These are phyloP conservation scores for Lentinula sp. DNA, from an alignment of 768 basidiomycete genomes.

Conservation along the genomic window DNA sequence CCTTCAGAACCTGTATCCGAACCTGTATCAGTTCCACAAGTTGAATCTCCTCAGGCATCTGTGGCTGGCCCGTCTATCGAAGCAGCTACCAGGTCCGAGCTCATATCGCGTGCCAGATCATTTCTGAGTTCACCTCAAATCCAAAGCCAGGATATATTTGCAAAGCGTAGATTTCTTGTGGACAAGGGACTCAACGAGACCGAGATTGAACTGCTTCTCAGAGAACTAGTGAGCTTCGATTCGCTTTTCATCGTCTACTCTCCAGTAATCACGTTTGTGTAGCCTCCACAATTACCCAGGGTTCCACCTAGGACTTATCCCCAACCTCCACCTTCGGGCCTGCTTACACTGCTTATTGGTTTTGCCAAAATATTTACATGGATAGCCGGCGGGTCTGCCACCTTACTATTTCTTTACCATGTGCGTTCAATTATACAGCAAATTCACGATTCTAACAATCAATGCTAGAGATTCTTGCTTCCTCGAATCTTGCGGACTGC, in stretches of 20 bases:
- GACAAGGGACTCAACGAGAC: constrained; percentile 63
- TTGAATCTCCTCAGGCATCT: neutral
- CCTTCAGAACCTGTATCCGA: neutral
- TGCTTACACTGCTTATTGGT: constrained; percentile 39
- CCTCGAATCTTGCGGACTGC: constrained; percentile 57
- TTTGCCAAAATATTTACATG: constrained; percentile 41
- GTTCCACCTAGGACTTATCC: constrained; percentile 50
- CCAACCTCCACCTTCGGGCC: constrained; percentile 38
- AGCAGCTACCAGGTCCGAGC: constrained; percentile 27
- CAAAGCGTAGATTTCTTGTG: constrained; percentile 57
- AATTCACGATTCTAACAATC: neutral
- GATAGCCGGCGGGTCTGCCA: constrained; percentile 59
- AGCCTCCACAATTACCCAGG: constrained; percentile 22
- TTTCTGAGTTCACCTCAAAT: constrained; percentile 68
- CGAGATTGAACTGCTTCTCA: constrained; percentile 57
- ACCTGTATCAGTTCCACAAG: neutral
- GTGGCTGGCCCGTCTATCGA: neutral
- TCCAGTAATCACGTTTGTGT: neutral
- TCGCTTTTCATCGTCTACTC: neutral
- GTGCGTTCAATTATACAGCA: constrained; percentile 32
- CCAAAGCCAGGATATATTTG: constrained; percentile 43
- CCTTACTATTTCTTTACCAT: constrained; percentile 57
- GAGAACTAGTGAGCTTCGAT: constrained; percentile 41
- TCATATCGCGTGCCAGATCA: constrained; percentile 49
- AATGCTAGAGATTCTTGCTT: constrained; percentile 56